These are phyloP conservation scores for Petunia axillaris DNA, from an alignment of 257 asterid genomes.

Conservation along the genomic window DNA sequence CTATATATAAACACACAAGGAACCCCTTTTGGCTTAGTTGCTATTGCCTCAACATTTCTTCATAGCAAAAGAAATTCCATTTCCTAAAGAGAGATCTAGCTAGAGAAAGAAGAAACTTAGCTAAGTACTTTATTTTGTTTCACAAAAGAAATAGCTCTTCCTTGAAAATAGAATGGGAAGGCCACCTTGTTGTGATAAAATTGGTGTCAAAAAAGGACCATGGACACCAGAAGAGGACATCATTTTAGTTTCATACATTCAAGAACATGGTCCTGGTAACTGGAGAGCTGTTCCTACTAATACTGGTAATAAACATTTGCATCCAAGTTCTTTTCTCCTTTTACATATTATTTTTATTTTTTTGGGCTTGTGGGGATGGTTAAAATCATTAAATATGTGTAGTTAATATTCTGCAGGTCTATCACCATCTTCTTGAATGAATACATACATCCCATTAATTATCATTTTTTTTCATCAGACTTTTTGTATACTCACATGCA, in stretches of 20 bases:
- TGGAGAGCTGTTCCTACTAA: conserved; percentile 79
- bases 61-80: not conserved
- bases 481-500: not conserved
- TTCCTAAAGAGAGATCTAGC: not conserved
- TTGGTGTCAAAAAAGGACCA: conserved; percentile 81
- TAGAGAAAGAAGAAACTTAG: not conserved
- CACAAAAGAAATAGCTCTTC: not conserved
- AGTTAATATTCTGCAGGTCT: conserved; percentile 37
- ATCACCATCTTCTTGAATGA: conserved; percentile 33
- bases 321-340: too few relatives aligned
- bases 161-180: conserved; percentile 56
- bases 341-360: not conserved
- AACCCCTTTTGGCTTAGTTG: conserved; percentile 44
- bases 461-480: not conserved
- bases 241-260: conserved; percentile 73
- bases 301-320: conserved; percentile 48
- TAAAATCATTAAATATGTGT: conserved; percentile 46
- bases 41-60: conserved; percentile 36
- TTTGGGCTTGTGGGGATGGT: conserved; percentile 27
- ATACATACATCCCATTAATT: not conserved
- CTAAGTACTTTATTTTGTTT: not conserved
- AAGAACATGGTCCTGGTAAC: conserved; percentile 78
- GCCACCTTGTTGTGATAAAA: conserved; percentile 80
- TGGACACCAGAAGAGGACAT: conserved; percentile 95
- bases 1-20: conserved; percentile 33